A percentile compares a stretch with the other conserved stretches of the same genome.
phyloP scores from a whole-genome alignment of 1,284 basidiomycete genomes.

The Ceratobasidium papillatum region DNA sequence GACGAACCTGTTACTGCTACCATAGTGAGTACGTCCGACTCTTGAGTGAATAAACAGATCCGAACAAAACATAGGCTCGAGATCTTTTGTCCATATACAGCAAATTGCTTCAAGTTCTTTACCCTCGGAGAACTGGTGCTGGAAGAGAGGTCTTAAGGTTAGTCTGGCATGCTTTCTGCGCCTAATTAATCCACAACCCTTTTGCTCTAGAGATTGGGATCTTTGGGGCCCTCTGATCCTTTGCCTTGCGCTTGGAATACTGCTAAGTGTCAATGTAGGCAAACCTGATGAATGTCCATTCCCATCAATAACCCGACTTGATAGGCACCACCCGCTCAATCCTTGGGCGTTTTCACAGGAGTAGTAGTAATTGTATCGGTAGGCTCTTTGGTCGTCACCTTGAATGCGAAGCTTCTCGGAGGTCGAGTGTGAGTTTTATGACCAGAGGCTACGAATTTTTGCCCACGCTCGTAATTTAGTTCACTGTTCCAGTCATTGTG shows the following conservation, averaged over 20 bases:
- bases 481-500: conserved; percentile 97
- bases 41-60: conserved; percentile 18
- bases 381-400: conserved; percentile 86
- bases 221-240: conserved; percentile 93
- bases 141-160: conserved; percentile 83
- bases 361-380: conserved; percentile 91
- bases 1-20: conserved; percentile 91
- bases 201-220: conserved; percentile 83
- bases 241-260: conserved; percentile 83
- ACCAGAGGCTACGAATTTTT: background rate
- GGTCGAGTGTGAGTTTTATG: conserved; percentile 79
- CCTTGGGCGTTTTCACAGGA: conserved; percentile 88
- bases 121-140: conserved; percentile 74
- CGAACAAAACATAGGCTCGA: conserved; percentile 65
- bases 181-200: background rate
- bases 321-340: conserved; percentile 84
- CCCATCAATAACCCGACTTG: background rate
- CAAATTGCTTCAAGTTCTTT: conserved; percentile 91
- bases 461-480: conserved; percentile 55
- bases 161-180: conserved; percentile 44
- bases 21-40: conserved; percentile 67
- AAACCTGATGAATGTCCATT: conserved; percentile 29
- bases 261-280: conserved; percentile 86
- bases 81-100: conserved; percentile 89
- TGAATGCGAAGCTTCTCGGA: conserved; percentile 95